A percentile compares a stretch with the other conserved stretches of the same genome.
phyloP scores from a whole-genome alignment of 1,139 yeast genomes.

The Entelexis sorbosivorans region DNA sequence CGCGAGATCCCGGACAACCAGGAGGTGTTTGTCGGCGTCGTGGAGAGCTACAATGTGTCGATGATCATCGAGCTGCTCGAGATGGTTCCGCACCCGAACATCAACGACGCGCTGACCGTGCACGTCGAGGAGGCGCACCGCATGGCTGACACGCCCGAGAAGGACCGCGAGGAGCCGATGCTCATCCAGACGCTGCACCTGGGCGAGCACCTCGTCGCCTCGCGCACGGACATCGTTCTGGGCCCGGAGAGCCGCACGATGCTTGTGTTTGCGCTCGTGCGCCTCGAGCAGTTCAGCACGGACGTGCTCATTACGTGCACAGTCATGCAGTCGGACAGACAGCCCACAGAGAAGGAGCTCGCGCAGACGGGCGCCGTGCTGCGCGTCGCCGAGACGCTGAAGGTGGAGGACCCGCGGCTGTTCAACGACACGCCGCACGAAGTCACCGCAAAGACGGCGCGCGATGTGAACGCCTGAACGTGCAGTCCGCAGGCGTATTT shows the following conservation, averaged over 20 bases:
- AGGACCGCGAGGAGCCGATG: slow-evolving; percentile 13
- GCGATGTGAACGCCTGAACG: neutral
- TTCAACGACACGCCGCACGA: slow-evolving; percentile 7
- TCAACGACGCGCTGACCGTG: slow-evolving; percentile 18
- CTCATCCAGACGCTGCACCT: slow-evolving; percentile 11
- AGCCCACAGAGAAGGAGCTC: neutral
- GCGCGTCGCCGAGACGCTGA: slow-evolving; percentile 12
- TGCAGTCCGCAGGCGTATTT: no score
- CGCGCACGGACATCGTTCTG: slow-evolving; percentile 18
- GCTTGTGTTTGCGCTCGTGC: slow-evolving; percentile 20
- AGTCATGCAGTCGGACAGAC: neutral
- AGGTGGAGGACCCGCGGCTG: slow-evolving; percentile 16
- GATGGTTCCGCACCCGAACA: slow-evolving; percentile 18
- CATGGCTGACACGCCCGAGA: slow-evolving; percentile 13
- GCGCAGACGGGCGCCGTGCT: slow-evolving; percentile 11
- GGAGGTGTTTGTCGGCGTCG: slow-evolving; percentile 53
- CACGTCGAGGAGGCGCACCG: slow-evolving; percentile 24
- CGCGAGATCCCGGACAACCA: slow-evolving; percentile 83
- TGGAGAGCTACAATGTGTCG: slow-evolving; percentile 42
- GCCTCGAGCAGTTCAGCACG: slow-evolving; percentile 18
- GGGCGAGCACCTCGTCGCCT: slow-evolving; percentile 16
- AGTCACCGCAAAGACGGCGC: neutral
- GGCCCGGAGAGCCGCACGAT: slow-evolving; percentile 4
- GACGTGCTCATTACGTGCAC: slow-evolving; percentile 22
- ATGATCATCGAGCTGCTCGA: slow-evolving; percentile 66